A percentile compares a stretch with the other conserved stretches of the same genome.
phyloP scores from a whole-genome alignment of 1,284 basidiomycete genomes.

The Tremellales sp. region DNA sequence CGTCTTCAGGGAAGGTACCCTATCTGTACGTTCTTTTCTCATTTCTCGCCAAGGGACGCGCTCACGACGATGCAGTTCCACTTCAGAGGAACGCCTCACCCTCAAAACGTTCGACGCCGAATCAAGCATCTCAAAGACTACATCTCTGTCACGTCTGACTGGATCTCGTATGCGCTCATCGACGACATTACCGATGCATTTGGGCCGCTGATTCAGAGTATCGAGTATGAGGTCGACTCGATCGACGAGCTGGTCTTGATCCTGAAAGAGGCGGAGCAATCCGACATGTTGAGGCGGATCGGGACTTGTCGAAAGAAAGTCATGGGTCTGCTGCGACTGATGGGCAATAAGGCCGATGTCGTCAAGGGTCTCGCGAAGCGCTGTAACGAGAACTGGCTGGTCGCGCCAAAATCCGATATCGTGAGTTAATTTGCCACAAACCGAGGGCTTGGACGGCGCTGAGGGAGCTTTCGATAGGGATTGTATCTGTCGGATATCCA shows the following conservation, averaged over 20 bases:
- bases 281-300: conserved; percentile 75
- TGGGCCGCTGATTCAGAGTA: conserved; percentile 95
- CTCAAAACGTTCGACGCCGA: conserved; percentile 93
- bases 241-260: conserved; percentile 99
- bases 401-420: conserved; percentile 96
- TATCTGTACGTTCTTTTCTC: conserved; percentile 61
- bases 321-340: conserved; percentile 88
- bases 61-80: conserved; percentile 69
- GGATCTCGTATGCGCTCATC: conserved; percentile 99
- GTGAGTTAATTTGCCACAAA: conserved; percentile 52
- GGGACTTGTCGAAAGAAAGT: conserved; percentile 99
- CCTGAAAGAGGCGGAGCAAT: conserved; percentile 78
- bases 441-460: conserved; percentile 6
- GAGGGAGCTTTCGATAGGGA: conserved; percentile 56
- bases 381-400: conserved; percentile 96
- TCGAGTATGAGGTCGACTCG: conserved; percentile 98
- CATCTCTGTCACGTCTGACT: conserved; percentile 97
- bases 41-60: neutral
- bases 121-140: conserved; percentile 99
- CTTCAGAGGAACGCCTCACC: conserved; percentile 94
- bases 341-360: conserved; percentile 99
- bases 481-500: conserved; percentile 92
- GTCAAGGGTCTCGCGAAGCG: conserved; percentile 98
- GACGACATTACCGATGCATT: conserved; percentile 99
- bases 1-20: conserved; percentile 95